Evolutionary conservation across 345 rosid genomes (phyloP), one percentile per base, ranked within the genome.

Genomic region (Carallia brachiata): DNA sequence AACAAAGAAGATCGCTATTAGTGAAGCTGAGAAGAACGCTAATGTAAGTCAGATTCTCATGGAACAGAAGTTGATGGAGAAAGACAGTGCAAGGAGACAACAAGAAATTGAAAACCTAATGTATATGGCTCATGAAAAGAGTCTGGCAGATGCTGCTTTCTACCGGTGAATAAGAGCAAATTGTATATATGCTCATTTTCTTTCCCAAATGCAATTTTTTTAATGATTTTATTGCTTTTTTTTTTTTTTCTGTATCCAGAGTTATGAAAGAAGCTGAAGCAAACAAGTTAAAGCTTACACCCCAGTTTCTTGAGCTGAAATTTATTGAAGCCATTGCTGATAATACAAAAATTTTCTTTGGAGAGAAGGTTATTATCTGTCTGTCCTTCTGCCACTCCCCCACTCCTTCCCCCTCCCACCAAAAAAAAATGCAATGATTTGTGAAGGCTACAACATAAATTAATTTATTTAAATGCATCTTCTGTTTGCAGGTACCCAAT

Each of bases 1-100:
- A 30, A 66, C 36, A 36, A 91, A 89, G 75, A 94, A 88, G 82
- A 88, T 91, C 89, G 96, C 96, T 52, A 84, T 91, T 61, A 91
- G 97, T 77, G 97, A 88, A 81, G 98, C 98, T 18, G 91, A 94
- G 81, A 91, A 91, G 78, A 83, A 84, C 52, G 90, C 97, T 68
- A 84, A 83, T 59, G 96, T 88, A 15, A 88, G 98, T 83, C 89
- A 67, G 87, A 94, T 94, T 62, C 77, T 81, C 39, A 89, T 94
- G 98, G 88, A 86, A 40, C 97, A 89, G 76, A 89, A 87, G 83
- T 60, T 91, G 81, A 91, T 83, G 80, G 97, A 93, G 87, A 94
- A 88, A 77, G 96, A 88, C 75, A 87, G 96, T 74, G 60, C 90
- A 17, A 73, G 90, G 72, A 86, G 67, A 79, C 91, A 91, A 84